Base-by-base conservation (phyloP, 176 grass and related monocot species). In the Cenchrus fungigraminus region DNA sequence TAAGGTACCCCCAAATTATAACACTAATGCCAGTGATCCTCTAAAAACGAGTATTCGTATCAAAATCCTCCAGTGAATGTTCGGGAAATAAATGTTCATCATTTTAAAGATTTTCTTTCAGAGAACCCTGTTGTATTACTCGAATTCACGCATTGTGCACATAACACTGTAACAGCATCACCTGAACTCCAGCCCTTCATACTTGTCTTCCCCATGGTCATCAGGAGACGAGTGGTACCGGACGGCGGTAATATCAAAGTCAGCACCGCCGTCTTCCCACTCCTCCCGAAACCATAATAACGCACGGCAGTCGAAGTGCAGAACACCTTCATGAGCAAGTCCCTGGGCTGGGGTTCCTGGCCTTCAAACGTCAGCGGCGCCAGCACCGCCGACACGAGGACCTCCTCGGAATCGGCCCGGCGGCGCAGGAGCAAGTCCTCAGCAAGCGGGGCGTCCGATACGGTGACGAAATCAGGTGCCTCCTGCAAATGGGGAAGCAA, bases 381-480 rank as follows among this genome's bases (percentile, higher is more conserved):
- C 57, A 93, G 88, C 82, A 97, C 52, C 74, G 92, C 88, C 46
- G 95, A 95, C 63, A 97, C 88, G 64, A 85, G 84, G 12, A 97
- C 73, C 84, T 91, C 86, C 87, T 95, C 90, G 8, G 73, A 32
- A 4, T 6, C 74, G 10, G 20, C 47, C 46, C 79, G 68, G 57
- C 85, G 84, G 68, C 84, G 77, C 75, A 97, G 82, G 15, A 97
- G 80, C 69, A 95, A 50, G 22, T 93, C 95, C 64, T 91, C 86
- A 31, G 74, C 87, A 6, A 67, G 77, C 11, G 82, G 87, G 6
- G 56, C 53, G 29, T 91, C 89, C 9, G 80, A 86, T 32, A 91
- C 90, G 46, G 90, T 8, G 40, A 53, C 58, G 87, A 97, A 97
- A 8, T 57, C 88, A 4, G 17, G 22, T 3, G 55, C 34, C 28